phyloP scores from a whole-genome alignment of 805 yeast genomes.

The Pichia exigua region DNA sequence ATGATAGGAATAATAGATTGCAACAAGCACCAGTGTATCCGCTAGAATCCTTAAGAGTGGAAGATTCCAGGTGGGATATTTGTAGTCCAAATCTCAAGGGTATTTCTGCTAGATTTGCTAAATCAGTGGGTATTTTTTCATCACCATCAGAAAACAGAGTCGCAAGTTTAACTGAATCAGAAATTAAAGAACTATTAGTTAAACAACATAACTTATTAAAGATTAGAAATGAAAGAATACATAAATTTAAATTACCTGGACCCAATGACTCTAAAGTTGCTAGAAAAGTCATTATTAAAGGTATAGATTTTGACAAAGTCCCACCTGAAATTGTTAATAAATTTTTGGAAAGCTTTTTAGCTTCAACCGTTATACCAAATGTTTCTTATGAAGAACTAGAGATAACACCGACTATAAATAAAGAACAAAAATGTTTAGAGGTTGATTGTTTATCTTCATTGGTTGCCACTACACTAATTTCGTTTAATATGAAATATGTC shows the following conservation, averaged over 20 bases:
- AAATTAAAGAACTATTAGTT: background rate
- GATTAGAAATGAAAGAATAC: background rate
- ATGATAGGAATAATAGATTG: background rate
- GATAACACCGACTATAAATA: conserved; percentile 23
- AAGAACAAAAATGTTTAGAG: conserved; percentile 31
- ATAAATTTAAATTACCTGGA: conserved; percentile 13
- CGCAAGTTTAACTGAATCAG: background rate
- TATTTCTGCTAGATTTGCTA: conserved; percentile 69
- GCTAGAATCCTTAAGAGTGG: conserved; percentile 43
- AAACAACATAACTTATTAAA: conserved; percentile 2
- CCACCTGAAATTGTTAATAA: conserved; percentile 33
- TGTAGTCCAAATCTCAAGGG: conserved; percentile 64
- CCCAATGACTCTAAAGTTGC: conserved; percentile 23
- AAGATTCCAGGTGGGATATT: conserved; percentile 59
- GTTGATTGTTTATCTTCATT: conserved; percentile 44
- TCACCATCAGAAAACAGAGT: conserved; percentile 43
- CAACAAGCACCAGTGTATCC: background rate
- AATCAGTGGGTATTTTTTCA: conserved; percentile 71
- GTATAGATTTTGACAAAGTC: conserved; percentile 13
- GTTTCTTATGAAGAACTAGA: conserved; percentile 24
- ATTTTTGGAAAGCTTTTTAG: conserved; percentile 38
- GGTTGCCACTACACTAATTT: conserved; percentile 47
- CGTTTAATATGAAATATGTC: conserved; percentile 32
- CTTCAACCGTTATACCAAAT: conserved; percentile 36
- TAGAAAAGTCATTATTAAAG: conserved; percentile 19